Evolutionary conservation across 345 rosid species (phyloP).

Genomic region (Acer yangbiense): DNA sequence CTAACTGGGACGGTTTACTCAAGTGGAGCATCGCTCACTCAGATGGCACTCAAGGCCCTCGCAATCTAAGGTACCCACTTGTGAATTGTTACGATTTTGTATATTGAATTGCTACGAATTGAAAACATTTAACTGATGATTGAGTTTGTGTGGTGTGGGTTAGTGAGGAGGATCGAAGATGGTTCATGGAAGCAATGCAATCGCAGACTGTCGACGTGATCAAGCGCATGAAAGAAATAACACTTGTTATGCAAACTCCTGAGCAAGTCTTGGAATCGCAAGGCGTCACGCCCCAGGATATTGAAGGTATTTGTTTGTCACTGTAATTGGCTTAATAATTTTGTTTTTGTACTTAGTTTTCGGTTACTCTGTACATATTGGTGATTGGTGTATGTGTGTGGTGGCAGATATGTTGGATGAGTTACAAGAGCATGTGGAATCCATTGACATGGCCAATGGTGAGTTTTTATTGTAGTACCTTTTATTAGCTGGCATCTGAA

Average conservation of each 20-base stretch:
- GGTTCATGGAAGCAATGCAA: constrained; percentile 99
- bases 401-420: constrained; percentile 69
- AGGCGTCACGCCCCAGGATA: constrained; percentile 65
- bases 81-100: too few species aligned
- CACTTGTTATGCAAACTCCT: constrained; percentile 76
- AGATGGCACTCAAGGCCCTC: constrained; percentile 60
- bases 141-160: not conserved
- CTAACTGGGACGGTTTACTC: constrained; percentile 89
- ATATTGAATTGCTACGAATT: not conserved
- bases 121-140: not conserved
- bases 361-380: not conserved
- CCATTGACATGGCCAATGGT: constrained; percentile 69
- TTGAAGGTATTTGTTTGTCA: constrained; percentile 55
- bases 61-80: constrained; percentile 56
- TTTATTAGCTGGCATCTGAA: not conserved
- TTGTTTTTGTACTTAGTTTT: not conserved
- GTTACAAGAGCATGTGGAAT: constrained; percentile 66
- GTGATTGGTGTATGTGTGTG: not conserved
- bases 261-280: constrained; percentile 72
- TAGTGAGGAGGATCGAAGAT: constrained; percentile 85
- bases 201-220: constrained; percentile 67
- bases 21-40: constrained; percentile 95
- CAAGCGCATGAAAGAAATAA: constrained; percentile 84
- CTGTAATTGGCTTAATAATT: not conserved
- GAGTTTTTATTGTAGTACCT: not conserved